Evolutionary conservation across 2,329 filamentous ascomycete species (phyloP).

Genomic region (Beauveria rudraprayagi): DNA sequence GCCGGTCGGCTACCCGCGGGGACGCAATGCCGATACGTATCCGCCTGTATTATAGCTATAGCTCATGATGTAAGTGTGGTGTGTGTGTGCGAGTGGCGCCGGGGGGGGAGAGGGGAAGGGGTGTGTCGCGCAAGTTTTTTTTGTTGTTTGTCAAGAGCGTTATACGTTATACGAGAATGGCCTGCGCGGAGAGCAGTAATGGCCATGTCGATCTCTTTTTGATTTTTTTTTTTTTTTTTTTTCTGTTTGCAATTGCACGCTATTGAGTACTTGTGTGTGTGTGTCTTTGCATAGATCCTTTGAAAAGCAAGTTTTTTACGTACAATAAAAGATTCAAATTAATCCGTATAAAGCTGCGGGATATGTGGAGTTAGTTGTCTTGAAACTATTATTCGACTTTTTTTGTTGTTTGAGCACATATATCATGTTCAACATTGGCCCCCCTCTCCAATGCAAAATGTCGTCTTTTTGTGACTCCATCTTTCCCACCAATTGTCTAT

Average conservation of each 20-base stretch:
- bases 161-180: not conserved
- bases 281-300: not conserved
- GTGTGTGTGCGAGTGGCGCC: not conserved
- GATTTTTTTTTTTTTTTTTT: too few species aligned
- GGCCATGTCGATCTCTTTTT: not conserved
- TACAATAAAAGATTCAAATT: not conserved
- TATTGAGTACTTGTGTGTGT: not conserved
- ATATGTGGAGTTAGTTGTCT: not conserved
- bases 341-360: not conserved
- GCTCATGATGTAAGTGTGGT: not conserved
- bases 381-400: not conserved
- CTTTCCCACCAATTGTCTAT: not conserved
- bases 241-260: too few species aligned
- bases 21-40: not conserved
- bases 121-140: not conserved
- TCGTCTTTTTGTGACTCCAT: not conserved
- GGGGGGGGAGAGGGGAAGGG: too few species aligned
- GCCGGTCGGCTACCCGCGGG: conserved; percentile 1
- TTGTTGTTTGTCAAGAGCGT: not conserved
- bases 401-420: not conserved
- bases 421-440: not conserved
- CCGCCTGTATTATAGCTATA: not conserved
- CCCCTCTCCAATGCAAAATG: not conserved
- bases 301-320: not conserved
- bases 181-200: not conserved